Evolutionary conservation across 1,284 basidiomycete species (phyloP).

Genomic region (Termitomyces sp.): DNA sequence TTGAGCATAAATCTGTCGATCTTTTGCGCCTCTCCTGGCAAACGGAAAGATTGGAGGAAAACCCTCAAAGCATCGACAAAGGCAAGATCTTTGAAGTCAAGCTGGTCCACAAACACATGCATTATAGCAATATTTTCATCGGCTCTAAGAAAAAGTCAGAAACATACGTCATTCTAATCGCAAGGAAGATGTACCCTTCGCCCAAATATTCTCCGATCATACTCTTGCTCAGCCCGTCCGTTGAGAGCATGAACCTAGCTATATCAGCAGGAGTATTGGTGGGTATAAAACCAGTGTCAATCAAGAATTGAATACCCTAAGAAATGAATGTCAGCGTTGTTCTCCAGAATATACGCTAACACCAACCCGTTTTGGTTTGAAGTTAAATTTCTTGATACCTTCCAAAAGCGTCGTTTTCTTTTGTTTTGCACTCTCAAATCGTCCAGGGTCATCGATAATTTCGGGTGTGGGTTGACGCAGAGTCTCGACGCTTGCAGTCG

Average conservation of each 20-base stretch:
- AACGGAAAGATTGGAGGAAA: conserved; percentile 90
- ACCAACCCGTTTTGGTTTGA: conserved; percentile 87
- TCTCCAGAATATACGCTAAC: not conserved
- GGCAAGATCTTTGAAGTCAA: conserved; percentile 76
- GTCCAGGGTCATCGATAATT: conserved; percentile 79
- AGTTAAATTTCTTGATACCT: conserved; percentile 98
- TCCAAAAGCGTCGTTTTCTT: conserved; percentile 95
- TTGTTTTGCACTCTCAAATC: conserved; percentile 95
- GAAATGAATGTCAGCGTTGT: conserved; percentile 7
- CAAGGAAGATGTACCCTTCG: conserved; percentile 66
- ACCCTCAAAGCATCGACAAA: conserved; percentile 87
- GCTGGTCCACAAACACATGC: conserved; percentile 92
- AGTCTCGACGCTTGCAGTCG: conserved; percentile 43
- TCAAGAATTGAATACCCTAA: conserved; percentile 85
- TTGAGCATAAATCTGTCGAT: conserved; percentile 99
- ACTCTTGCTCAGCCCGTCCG: conserved; percentile 92
- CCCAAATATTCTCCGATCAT: conserved; percentile 99
- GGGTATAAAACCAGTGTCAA: conserved; percentile 87
- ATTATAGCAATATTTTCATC: conserved; percentile 86
- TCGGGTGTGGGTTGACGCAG: conserved; percentile 72
- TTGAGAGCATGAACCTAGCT: conserved; percentile 82
- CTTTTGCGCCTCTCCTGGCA: conserved; percentile 95
- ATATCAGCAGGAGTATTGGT: conserved; percentile 75
- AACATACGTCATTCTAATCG: not conserved
- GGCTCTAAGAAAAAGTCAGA: conserved; percentile 47